Evolutionary conservation across 2,329 filamentous ascomycete species (phyloP).

Genomic region (Moelleriella libera): DNA sequence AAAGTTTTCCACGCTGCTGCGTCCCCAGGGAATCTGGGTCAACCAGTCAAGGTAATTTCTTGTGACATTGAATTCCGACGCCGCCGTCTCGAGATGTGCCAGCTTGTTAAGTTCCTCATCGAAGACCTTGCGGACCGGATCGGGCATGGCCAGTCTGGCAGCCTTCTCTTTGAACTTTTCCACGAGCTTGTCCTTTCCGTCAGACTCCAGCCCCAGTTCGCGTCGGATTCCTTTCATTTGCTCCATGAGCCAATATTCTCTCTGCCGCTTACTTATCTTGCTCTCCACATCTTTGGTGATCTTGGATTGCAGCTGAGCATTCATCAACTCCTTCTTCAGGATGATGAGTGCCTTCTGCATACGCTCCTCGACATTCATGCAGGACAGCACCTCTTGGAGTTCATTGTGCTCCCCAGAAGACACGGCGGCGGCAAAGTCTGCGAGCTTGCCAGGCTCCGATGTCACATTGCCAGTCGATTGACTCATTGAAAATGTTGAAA

Average conservation of each 20-base stretch:
- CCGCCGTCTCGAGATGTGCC: conserved; percentile 84
- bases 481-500: conserved; percentile 92
- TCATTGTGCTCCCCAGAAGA: conserved; percentile 88
- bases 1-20: conserved; percentile 92
- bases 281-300: conserved; percentile 96
- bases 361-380: conserved; percentile 81
- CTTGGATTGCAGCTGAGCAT: conserved; percentile 90
- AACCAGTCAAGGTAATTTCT: conserved; percentile 98
- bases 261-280: conserved; percentile 93
- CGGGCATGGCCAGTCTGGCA: conserved; percentile 87
- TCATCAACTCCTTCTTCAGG: conserved; percentile 97
- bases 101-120: conserved; percentile 98
- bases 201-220: conserved; percentile 90
- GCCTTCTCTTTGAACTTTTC: conserved; percentile 97
- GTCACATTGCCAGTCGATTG: conserved; percentile 91
- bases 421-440: conserved; percentile 93
- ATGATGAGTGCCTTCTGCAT: conserved; percentile 85
- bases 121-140: conserved; percentile 92
- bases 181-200: conserved; percentile 95
- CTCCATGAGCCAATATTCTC: conserved; percentile 98
- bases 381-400: conserved; percentile 79
- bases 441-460: conserved; percentile 85
- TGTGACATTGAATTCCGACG: conserved; percentile 97
- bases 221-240: conserved; percentile 98
- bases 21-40: conserved; percentile 95